Percentiles rank a stretch among this genome's conserved stretches.
These are phyloP conservation scores for Dendrobium officinale DNA, from an alignment of 106 monocot genomes.

Conservation along the genomic window DNA sequence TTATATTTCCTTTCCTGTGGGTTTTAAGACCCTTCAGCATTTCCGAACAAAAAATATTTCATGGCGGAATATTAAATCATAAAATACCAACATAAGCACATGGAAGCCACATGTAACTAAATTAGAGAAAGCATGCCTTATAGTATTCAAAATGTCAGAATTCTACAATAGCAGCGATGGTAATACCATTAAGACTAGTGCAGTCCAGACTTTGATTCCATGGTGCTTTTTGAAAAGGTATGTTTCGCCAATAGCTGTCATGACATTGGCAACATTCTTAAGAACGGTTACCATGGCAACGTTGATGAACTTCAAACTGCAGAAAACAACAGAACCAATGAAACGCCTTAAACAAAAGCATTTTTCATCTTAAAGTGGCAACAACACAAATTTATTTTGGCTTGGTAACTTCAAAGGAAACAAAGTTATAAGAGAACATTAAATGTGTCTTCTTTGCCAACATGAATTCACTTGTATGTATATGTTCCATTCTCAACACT, in stretches of 20 bases:
- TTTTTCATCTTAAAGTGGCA: neutral
- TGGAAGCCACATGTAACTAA: neutral
- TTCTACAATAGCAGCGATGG: neutral
- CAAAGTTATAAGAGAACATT: neutral
- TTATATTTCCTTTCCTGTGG: neutral
- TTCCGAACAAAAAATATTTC: neutral
- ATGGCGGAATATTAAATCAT: neutral
- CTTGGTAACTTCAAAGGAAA: neutral
- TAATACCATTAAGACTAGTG: conserved; percentile 74
- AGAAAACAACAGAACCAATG: conserved; percentile 9
- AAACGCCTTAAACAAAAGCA: neutral
- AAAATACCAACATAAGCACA: neutral
- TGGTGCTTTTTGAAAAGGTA: conserved; percentile 81
- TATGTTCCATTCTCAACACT: neutral
- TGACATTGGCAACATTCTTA: conserved; percentile 93
- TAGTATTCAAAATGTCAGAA: neutral
- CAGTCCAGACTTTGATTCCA: conserved; percentile 65
- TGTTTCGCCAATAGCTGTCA: conserved; percentile 87
- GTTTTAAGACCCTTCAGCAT: neutral
- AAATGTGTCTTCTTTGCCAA: neutral
- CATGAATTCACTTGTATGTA: neutral
- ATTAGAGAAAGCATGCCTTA: neutral
- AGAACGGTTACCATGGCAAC: conserved; percentile 96
- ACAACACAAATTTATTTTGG: neutral
- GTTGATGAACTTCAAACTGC: conserved; percentile 90